Evolutionary conservation across 306 rosid genomes (phyloP), one percentile per base, ranked within the genome.

Genomic region (Purshia tridentata): DNA sequence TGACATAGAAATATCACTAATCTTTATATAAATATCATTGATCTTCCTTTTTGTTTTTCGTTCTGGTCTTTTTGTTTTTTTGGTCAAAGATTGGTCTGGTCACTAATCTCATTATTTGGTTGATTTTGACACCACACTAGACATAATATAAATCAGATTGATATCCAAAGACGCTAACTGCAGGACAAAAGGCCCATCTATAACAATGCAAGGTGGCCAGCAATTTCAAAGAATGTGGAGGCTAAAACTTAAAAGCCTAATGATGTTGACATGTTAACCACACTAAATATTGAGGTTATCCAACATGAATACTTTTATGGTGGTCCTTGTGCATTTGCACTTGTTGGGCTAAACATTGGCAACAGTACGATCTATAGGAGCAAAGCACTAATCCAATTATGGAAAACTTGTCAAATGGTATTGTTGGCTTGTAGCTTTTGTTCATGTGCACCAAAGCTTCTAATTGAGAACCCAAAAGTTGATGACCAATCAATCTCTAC

Each of bases 251-350:
- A 29, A 29, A 29, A 29, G 35, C 42, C 29, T 19, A 35, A 48
- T 51, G 83, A 74, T 68, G 58, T 39, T 45, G 83, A 80, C 83
- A 80, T 16, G 67, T 58, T 46, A 79, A 53, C 76, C 75, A 61
- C 55, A 52, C 74, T 52, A 62, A 8, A 10, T 45, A 48, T 29
- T 61, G 60, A 41, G 16, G 37, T 69, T 29, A 5, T 72, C 55
- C 74, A 66, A 50, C 74, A 72, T 0, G 67, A 20, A 23, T 56
- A 57, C 11, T 64, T 20, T 54, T 35, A 51, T 29, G 22, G 76
- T 61, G 68, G 76, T 54, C 67, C 76, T 19, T 40, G 19, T 46
- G 63, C 66, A 39, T 47, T 68, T 61, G 64, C 37, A 14, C 54
- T 52, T 62, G 54, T 68, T 68, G 67, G 54, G 57, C 67, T 39